Conservation (phyloP, 345 rosid species). For the Punica granatum region DNA sequence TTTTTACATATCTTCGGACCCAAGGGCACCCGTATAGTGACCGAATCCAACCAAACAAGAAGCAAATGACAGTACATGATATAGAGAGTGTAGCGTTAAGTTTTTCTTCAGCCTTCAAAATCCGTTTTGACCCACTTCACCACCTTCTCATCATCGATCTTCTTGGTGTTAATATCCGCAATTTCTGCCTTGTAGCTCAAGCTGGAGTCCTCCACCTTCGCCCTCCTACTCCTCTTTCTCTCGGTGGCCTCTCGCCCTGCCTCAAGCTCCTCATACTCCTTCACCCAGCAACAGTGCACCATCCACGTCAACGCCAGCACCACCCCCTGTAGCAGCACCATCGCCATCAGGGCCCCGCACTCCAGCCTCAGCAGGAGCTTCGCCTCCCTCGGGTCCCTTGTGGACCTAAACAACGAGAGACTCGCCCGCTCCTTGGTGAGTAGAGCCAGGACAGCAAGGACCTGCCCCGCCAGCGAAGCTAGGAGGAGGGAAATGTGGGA, state of each 20-base stretch:
- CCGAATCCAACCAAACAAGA: constrained; percentile 7
- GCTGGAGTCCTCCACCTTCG: constrained; percentile 41
- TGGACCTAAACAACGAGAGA: constrained; percentile 37
- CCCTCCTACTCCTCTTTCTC: constrained; percentile 34
- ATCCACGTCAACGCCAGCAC: constrained; percentile 41
- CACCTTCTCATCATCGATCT: constrained; percentile 37
- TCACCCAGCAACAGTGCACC: constrained; percentile 42
- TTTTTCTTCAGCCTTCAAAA: constrained; percentile 32
- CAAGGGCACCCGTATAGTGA: constrained; percentile 31
- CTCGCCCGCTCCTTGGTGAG: constrained; percentile 41
- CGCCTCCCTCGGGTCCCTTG: constrained; percentile 44
- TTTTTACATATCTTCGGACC: neutral
- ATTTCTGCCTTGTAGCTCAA: constrained; percentile 27
- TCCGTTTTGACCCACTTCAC: constrained; percentile 43
- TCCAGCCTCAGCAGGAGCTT: constrained; percentile 56
- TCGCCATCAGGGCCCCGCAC: constrained; percentile 52
- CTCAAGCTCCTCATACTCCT: constrained; percentile 44
- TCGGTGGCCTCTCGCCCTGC: constrained; percentile 35
- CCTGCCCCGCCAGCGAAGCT: constrained; percentile 38
- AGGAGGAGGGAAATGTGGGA: constrained; percentile 44
- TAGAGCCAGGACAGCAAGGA: constrained; percentile 27
- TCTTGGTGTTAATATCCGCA: constrained; percentile 27
- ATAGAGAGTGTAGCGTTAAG: neutral
- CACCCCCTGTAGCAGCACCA: constrained; percentile 34
- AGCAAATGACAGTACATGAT: neutral